Evolutionary conservation across 2,329 filamentous ascomycete species (phyloP), one percentile per base, ranked within the genome.

Genomic region (Claviceps africana): DNA sequence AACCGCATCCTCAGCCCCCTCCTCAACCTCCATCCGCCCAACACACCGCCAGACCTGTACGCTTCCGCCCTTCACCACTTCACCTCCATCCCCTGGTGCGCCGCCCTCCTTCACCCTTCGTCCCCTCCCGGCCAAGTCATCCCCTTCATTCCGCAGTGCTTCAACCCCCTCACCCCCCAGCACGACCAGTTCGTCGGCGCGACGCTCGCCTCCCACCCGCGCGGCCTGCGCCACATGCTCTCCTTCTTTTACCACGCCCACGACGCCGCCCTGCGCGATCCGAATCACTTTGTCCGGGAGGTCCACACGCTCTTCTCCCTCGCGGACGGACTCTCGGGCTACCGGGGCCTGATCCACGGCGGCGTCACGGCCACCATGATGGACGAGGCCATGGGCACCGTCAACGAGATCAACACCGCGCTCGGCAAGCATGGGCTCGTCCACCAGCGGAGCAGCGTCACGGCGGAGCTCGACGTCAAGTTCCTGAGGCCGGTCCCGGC

Each of bases 341-440:
- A 63, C 35, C 57, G 61, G 1, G 57, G 57, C 8, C 53, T 70
- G 10, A 54, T 68, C 2, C 68, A 71, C 51, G 69, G 69, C 7
- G 69, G 69, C 11, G 55, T 70, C 46, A 58, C 61, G 9, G 63
- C 63, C 37, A 57, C 67, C 5, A 55, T 71, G 51, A 54, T 67
- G 25, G 69, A 71, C 47, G 69, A 71, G 60, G 56, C 63, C 5
- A 64, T 68, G 56, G 66, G 67, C 3, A 57, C 59, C 2, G 53
- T 71, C 19, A 62, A 65, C 22, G 67, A 70, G 48, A 56, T 69
- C 7, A 71, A 71, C 30, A 51, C 56, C 21, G 62, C 61, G 0
- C 56, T 70, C 39, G 60, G 60, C 2, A 67, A 69, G 53, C 52
- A 60, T 1, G 61, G 59, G 0, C 55, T 57, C 13, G 55, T 61